Evolutionary conservation across 2,329 filamentous ascomycete genomes (phyloP).

Genomic region (Didymella pomorum): DNA sequence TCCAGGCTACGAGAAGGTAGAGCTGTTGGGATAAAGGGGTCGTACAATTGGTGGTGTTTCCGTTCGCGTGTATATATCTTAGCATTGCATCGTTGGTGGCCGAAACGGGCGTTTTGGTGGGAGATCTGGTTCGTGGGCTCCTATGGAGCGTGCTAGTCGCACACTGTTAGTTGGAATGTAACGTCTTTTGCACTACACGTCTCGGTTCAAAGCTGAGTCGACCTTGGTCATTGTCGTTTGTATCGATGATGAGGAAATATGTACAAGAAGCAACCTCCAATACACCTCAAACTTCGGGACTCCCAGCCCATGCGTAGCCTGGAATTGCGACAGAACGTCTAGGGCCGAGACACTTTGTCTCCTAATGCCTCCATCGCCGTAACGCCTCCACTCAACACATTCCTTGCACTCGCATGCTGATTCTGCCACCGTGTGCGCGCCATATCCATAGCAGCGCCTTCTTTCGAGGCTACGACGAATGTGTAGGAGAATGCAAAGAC

Average conservation of each 20-base stretch:
- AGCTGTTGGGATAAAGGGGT: not conserved
- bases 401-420: slow-evolving; percentile 36
- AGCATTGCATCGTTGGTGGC: slow-evolving; percentile 1
- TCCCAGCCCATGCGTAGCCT: not conserved
- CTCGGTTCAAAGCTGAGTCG: no score
- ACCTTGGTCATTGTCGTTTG: not conserved
- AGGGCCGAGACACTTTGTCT: not conserved
- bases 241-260: not conserved
- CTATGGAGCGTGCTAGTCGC: slow-evolving; percentile 9
- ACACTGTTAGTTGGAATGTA: not conserved
- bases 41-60: slow-evolving; percentile 7
- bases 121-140: slow-evolving; percentile 1
- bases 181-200: not conserved
- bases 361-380: slow-evolving; percentile 5
- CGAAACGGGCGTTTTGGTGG: not conserved
- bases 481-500: slow-evolving; percentile 46
- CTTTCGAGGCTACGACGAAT: slow-evolving; percentile 40
- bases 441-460: slow-evolving; percentile 44
- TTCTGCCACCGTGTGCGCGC: slow-evolving; percentile 47
- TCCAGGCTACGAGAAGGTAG: slow-evolving; percentile 46
- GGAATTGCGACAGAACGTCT: no score
- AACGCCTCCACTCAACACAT: slow-evolving; percentile 26
- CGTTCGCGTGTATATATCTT: slow-evolving; percentile 17
- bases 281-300: not conserved
- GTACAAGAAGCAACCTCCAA: not conserved